A percentile compares a stretch with the other conserved stretches of the same genome.
phyloP scores from a whole-genome alignment of 805 yeast species.

The Schizosaccharomyces cryophilus region DNA sequence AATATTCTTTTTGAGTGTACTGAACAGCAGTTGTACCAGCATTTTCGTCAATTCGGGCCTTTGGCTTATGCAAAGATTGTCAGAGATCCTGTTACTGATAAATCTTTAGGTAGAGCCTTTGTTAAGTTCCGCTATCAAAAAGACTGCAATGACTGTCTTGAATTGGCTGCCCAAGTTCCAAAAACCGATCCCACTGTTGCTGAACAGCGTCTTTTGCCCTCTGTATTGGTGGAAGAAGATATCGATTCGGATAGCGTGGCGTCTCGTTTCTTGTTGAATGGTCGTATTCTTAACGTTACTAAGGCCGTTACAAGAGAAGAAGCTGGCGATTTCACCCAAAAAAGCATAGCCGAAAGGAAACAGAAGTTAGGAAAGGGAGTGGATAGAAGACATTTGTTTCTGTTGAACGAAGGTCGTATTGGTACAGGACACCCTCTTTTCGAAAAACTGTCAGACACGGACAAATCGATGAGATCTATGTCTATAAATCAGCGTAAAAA shows the following conservation, averaged over 20 bases:
- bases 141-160: conserved; percentile 42
- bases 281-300: conserved; percentile 63
- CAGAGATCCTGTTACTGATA: conserved; percentile 56
- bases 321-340: conserved; percentile 50
- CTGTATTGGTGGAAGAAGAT: conserved; percentile 22
- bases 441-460: conserved; percentile 36
- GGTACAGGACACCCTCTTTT: conserved; percentile 62
- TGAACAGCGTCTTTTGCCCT: conserved; percentile 43
- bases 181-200: conserved; percentile 27
- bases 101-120: conserved; percentile 85
- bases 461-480: conserved; percentile 68
- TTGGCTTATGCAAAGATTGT: conserved; percentile 88
- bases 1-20: conserved; percentile 91
- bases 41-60: conserved; percentile 62
- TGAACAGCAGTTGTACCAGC: conserved; percentile 47
- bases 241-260: conserved; percentile 34
- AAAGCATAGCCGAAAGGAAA: conserved; percentile 46
- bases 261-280: conserved; percentile 53
- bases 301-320: conserved; percentile 71
- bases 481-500: conserved; percentile 67
- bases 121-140: conserved; percentile 52
- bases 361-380: conserved; percentile 61
- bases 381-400: conserved; percentile 63
- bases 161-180: conserved; percentile 46
- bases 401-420: conserved; percentile 85